Evolutionary conservation across 2,329 filamentous ascomycete genomes (phyloP).

Genomic region (Botrytis paeoniae): DNA sequence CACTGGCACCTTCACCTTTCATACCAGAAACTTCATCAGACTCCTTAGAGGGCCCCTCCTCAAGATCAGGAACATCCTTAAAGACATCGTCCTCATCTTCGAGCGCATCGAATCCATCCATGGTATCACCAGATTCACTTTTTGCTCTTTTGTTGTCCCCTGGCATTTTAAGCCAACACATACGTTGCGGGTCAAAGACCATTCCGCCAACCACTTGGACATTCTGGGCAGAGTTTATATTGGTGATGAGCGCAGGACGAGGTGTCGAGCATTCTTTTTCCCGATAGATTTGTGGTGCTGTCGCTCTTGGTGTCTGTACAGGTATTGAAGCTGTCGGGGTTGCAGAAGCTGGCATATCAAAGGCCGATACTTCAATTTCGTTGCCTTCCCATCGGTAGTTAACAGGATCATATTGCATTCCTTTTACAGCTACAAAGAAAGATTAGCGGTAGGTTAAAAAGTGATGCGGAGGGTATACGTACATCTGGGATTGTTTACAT

Average conservation of each 20-base stretch:
- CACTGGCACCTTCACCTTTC: conserved; percentile 48
- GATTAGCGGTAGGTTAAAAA: not conserved
- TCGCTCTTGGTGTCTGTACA: conserved; percentile 48
- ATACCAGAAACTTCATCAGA: conserved; percentile 49
- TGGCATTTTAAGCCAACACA: conserved; percentile 92
- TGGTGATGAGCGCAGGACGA: conserved; percentile 80
- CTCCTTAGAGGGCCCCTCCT: conserved; percentile 51
- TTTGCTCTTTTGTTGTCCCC: conserved; percentile 43
- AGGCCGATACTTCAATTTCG: conserved; percentile 76
- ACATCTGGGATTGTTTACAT: conserved; percentile 77
- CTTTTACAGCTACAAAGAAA: conserved; percentile 68
- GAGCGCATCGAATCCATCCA: conserved; percentile 65
- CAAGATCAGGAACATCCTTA: conserved; percentile 88
- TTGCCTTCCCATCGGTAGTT: conserved; percentile 95
- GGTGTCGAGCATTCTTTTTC: conserved; percentile 60
- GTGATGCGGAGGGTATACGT: conserved; percentile 41
- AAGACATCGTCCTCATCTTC: conserved; percentile 93
- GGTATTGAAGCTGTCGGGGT: conserved; percentile 50
- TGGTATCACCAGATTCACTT: conserved; percentile 52
- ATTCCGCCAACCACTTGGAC: conserved; percentile 96
- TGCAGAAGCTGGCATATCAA: conserved; percentile 62
- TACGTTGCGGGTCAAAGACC: conserved; percentile 94
- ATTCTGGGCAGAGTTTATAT: conserved; percentile 78
- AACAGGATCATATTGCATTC: conserved; percentile 91
- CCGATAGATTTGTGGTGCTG: conserved; percentile 45